Base-by-base conservation (phyloP, 768 basidiomycete species). In the Tulasnella sp. region DNA sequence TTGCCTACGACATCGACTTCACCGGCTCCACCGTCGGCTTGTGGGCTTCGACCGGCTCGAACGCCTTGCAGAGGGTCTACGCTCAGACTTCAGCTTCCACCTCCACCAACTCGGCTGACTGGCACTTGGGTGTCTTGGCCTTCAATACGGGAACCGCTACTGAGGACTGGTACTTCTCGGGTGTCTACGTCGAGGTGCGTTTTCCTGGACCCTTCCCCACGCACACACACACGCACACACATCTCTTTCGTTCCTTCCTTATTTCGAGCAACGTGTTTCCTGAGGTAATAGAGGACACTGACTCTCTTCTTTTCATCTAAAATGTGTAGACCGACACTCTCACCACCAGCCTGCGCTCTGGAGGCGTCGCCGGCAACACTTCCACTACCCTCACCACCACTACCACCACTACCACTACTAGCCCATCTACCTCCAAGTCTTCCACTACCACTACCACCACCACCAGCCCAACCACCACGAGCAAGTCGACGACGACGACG, bases 1-100 rank as follows among this genome's bases (percentile, higher is more conserved):
- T 92, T 81, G 90, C 90, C 40, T 91, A 91, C 81, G 90, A 91
- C 80, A 91, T 91, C 82, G 85, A 91, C 89, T 91, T 92, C 85
- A 86, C 85, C 56, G 86, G 86, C 2, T 84, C 85, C 34, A 90
- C 88, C 1, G 89, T 91, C 75, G 90, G 90, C 34, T 87, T 92
- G 24, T 92, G 89, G 89, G 88, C 88, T 7, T 89, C 88, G 8
- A 89, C 88, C 12, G 89, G 88, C 31, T 84, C 85, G 8, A 83
- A 81, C 71, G 88, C 90, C 0, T 86, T 92, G 74, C 85, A 84
- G 71, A 87, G 89, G 82, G 90, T 91, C 75, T 87, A 87, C 39
- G 81, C 86, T 40, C 88, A 89, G 84, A 81, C 88, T 27, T 84
- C 87, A 8, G 88, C 88, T 0, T 87, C 87, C 34, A 87, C 90